Base-by-base conservation (phyloP, 169 alveolate genomes). In the Plasmodium inui region DNA sequence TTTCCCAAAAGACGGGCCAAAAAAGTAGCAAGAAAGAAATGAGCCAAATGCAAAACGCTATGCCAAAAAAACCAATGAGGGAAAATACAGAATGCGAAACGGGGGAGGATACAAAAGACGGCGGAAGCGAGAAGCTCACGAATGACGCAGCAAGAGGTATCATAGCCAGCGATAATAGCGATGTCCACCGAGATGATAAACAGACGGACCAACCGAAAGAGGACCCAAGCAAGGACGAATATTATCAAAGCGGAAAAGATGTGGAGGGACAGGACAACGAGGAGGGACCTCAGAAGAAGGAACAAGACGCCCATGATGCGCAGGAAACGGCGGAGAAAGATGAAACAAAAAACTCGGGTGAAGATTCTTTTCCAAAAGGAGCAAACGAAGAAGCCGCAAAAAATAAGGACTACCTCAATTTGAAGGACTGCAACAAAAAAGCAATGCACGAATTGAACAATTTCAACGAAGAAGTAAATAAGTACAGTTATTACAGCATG, bases 401-500 rank as follows among this genome's bases (percentile, higher is more conserved):
- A 30, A 53, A 50, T n/a, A 81, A 28, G 0, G 73, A n/a, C n/a
- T n/a, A n/a, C n/a, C n/a, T n/a, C n/a, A n/a, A n/a, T n/a, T n/a
- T n/a, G n/a, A 81, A 28, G 0, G 73, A 71, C 19, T 39, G 9
- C 12, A 83, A 71, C 12, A 83, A 17, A 73, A 32, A 73, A 53
- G 37, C 55, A 39, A 72, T 84, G 26, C 78, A 30, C 44, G 79
- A 84, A 73, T 19, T 72, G 1, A 74, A 73, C 34, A 50, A 17
- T 10, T 22, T 30, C 19, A 41, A 30, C 50, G 76, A 10, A 73
- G 74, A 84, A 73, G 26, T 73, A 39, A 50, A 79, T n/a, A 89
- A 89, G 53, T 37, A 89, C 55, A 89, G 71, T 41, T 28, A 70
- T 53, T 78, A 22, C 57, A 79, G 53, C 73, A 50, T 89, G 44